These are phyloP conservation scores for Diophrys sp. DNA, from an alignment of 73 alveolate genomes.

Conservation along the genomic window DNA sequence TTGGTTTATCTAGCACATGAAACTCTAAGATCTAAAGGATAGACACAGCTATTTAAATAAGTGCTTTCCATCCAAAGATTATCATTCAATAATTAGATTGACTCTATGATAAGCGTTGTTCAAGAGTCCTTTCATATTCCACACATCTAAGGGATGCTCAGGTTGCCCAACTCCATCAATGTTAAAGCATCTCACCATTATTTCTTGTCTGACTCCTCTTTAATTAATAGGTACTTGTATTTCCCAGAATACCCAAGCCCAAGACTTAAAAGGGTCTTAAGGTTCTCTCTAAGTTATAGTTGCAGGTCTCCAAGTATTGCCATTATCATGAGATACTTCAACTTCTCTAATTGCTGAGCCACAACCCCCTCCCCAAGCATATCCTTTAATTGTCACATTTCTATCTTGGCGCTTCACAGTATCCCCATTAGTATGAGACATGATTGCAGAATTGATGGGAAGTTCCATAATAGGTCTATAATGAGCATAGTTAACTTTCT, in stretches of 20 bases:
- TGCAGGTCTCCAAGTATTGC: constrained; percentile 69
- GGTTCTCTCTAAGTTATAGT: constrained; percentile 33
- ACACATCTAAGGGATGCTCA: neutral
- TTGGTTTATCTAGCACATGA: too few relatives aligned
- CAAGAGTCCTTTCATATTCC: constrained; percentile 15
- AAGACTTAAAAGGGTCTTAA: neutral
- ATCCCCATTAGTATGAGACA: constrained; percentile 10
- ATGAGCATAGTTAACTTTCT: constrained; percentile 24
- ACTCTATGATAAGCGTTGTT: constrained; percentile 19
- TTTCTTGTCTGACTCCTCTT: constrained; percentile 14
- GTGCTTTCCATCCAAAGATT: too few relatives aligned
- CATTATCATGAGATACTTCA: constrained; percentile 64
- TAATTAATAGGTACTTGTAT: constrained; percentile 1
- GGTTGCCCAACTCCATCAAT: constrained; percentile 33
- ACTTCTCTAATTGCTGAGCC: constrained; percentile 61
- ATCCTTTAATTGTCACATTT: constrained; percentile 35
- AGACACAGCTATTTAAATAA: too few relatives aligned
- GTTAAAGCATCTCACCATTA: constrained; percentile 27
- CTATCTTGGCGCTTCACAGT: neutral
- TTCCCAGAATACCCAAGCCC: constrained; percentile 32
- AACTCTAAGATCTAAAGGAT: too few relatives aligned
- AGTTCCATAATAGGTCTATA: constrained; percentile 19
- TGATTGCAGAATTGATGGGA: neutral
- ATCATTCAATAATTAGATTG: neutral
- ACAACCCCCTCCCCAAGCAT: constrained; percentile 35